Base-by-base conservation (phyloP, 345 rosid genomes). In the Psidium friedrichsthalianum region DNA sequence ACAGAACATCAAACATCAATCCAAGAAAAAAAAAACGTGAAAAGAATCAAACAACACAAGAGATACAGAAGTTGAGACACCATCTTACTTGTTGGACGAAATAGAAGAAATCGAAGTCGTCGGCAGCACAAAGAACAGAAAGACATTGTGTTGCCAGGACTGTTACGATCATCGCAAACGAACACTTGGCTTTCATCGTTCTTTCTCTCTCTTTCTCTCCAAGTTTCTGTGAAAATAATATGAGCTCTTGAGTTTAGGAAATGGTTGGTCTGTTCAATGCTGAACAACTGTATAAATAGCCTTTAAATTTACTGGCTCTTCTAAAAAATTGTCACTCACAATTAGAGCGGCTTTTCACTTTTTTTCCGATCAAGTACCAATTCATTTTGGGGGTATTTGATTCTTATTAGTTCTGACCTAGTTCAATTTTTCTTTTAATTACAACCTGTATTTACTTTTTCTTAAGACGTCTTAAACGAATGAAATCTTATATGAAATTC, bases 21-120 rank as follows among this genome's bases (percentile, higher is more conserved):
- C 21, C 56, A 81, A 53, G 27, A 54, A 49, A 87, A 54, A 82
- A 1, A 12, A 11, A 18, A 53, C 36, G 14, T 20, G 6, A 54
- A 81, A 42, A 51, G 51, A 82, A 84, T 44, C 7, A 58, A 21
- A 32, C 47, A 56, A 44, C 42, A 81, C 12, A 55, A 8, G 15
- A 58, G 20, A 22, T 54, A 61, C 5, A 24, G 42, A 11, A 51
- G 9, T 51, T 14, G 74, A 12, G 27, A 29, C 11, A 49, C 51
- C 49, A 22, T 20, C 22, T 69, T 32, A 95, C 97, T 91, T 93
- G 96, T 51, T 91, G 96, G 87, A 94, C 97, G 18, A 96, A 93
- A 96, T 94, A 96, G 95, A 95, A 96, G 91, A 95, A 94, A 90
- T 93, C 95, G 83, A 96, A 96, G 81, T 94, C 96, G 57, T 89